Conservation (phyloP, 192 early-diverging fungal genomes). For the Chytriomyces sp. region DNA sequence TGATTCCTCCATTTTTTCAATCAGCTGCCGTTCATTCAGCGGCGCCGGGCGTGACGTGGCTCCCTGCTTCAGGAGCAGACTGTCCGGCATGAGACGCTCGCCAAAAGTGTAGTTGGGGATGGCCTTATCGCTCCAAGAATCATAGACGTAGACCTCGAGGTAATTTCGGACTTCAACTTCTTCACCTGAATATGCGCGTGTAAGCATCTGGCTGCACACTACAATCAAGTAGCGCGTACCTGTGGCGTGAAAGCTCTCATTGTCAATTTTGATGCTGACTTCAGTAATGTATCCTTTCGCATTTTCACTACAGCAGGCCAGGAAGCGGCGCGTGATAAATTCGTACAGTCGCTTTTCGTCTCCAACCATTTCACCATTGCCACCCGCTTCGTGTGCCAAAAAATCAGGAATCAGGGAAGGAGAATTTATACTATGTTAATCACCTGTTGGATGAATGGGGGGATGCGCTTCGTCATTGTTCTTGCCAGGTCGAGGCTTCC, state of each 20-base stretch:
- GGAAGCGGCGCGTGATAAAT: constrained; percentile 82
- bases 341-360: constrained; percentile 81
- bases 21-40: constrained; percentile 84
- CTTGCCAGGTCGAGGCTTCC: constrained; percentile 74
- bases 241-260: constrained; percentile 75
- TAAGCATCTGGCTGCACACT: constrained; percentile 8
- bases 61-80: constrained; percentile 67
- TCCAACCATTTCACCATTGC: constrained; percentile 57
- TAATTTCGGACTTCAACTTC: constrained; percentile 80
- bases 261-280: constrained; percentile 67
- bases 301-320: constrained; percentile 90
- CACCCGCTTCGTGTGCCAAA: constrained; percentile 17
- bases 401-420: not conserved
- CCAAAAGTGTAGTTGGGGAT: constrained; percentile 73
- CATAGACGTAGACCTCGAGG: constrained; percentile 90
- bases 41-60: constrained; percentile 72
- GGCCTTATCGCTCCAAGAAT: constrained; percentile 77
- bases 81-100: constrained; percentile 69
- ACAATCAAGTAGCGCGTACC: constrained; percentile 36
- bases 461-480: constrained; percentile 97
- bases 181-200: not conserved
- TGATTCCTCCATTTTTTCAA: constrained; percentile 88
- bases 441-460: constrained; percentile 86
- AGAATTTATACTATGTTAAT: not conserved
- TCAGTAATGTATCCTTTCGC: constrained; percentile 85